phyloP scores from a whole-genome alignment of 371 early-diverging fungal genomes.

The Lichtheimia hyalospora region DNA sequence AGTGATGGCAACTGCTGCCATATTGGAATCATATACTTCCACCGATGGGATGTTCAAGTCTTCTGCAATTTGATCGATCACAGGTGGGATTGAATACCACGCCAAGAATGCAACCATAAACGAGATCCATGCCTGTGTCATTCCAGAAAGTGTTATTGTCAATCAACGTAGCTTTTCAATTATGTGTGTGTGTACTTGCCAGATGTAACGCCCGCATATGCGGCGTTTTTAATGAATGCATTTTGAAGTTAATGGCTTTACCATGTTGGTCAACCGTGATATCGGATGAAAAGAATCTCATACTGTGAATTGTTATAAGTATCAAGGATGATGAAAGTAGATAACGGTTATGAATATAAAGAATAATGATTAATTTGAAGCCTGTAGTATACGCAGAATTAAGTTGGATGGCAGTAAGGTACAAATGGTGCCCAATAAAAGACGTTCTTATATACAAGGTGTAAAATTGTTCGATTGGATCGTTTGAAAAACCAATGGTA shows the following conservation, averaged over 20 bases:
- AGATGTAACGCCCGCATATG: conserved; percentile 25
- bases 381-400: too few relatives aligned
- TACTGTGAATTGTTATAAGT: not conserved
- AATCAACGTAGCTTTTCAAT: not conserved
- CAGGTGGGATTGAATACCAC: conserved; percentile 65
- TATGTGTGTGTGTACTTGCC: conserved; percentile 4
- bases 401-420: too few relatives aligned
- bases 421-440: too few relatives aligned
- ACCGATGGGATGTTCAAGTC: conserved; percentile 16
- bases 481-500: too few relatives aligned
- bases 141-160: too few relatives aligned
- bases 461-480: too few relatives aligned
- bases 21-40: conserved; percentile 28
- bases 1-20: conserved; percentile 38
- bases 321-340: not conserved
- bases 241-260: conserved; percentile 22
- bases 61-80: conserved; percentile 30
- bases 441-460: too few relatives aligned
- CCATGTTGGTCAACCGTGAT: conserved; percentile 19
- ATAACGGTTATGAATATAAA: not conserved
- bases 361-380: too few relatives aligned
- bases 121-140: conserved; percentile 31
- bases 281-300: conserved; percentile 14
- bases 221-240: conserved; percentile 14
- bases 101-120: conserved; percentile 41